Evolutionary conservation across 164 flowering plant genomes (phyloP).

Genomic region (Saururus chinensis): DNA sequence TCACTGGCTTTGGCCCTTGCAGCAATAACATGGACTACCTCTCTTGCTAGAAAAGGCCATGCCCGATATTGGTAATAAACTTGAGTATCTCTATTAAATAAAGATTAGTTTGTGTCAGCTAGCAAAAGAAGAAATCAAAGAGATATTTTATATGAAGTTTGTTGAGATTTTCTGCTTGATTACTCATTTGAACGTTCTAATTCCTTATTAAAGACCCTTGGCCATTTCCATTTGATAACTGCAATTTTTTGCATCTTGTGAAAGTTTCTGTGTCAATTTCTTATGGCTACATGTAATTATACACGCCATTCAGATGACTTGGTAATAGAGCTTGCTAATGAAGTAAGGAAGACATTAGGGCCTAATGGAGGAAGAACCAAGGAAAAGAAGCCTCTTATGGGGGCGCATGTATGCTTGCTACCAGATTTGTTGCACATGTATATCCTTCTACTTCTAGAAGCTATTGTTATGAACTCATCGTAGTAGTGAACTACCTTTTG

Average conservation of each 20-base stretch:
- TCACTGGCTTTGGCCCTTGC: conserved; percentile 86
- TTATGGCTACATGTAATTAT: too few species aligned
- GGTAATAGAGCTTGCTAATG: conserved; percentile 80
- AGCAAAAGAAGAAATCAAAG: too few species aligned
- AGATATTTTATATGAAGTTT: too few species aligned
- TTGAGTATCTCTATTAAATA: not conserved
- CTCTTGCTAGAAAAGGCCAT: conserved; percentile 81
- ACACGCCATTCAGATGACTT: conserved; percentile 72
- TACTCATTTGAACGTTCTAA: too few species aligned
- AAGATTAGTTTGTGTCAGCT: too few species aligned
- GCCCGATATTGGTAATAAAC: conserved; percentile 70
- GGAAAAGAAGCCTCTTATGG: conserved; percentile 23
- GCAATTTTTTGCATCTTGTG: not conserved
- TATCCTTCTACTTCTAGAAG: conserved; percentile 37
- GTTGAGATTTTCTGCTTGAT: not conserved
- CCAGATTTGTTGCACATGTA: conserved; percentile 33
- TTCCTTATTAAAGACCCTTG: too few species aligned
- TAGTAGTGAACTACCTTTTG: too few species aligned
- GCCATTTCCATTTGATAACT: not conserved
- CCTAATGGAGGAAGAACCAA: too few species aligned
- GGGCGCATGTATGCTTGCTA: conserved; percentile 23
- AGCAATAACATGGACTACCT: conserved; percentile 93
- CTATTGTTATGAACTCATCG: conserved; percentile 33
- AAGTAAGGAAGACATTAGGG: too few species aligned
- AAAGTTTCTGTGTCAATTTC: too few species aligned